Evolutionary conservation across 2,329 filamentous ascomycete genomes (phyloP).

Genomic region (Hypocrella siamensis): DNA sequence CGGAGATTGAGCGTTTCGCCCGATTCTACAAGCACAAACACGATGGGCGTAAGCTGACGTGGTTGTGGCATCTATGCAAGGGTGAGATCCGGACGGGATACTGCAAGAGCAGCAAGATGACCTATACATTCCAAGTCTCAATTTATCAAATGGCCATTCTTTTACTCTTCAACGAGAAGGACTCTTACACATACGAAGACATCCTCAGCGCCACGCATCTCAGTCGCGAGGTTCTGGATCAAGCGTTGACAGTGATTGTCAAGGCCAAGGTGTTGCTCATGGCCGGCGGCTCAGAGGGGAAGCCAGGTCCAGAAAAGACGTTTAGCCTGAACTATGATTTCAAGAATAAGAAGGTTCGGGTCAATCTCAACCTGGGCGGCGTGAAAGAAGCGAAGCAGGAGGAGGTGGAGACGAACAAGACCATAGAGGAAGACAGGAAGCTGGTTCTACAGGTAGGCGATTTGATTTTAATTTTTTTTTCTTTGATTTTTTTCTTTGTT

Average conservation of each 20-base stretch:
- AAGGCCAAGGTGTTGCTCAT: constrained; percentile 83
- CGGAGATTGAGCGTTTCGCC: constrained; percentile 78
- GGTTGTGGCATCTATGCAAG: constrained; percentile 97
- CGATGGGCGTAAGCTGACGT: constrained; percentile 87
- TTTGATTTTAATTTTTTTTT: background rate
- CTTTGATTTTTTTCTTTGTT: background rate
- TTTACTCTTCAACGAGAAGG: constrained; percentile 83
- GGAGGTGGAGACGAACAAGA: constrained; percentile 96
- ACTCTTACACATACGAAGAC: constrained; percentile 74
- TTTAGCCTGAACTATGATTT: constrained; percentile 88
- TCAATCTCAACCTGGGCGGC: constrained; percentile 89
- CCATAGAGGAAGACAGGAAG: constrained; percentile 95
- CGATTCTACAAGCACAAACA: constrained; percentile 95
- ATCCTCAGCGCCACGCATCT: constrained; percentile 71
- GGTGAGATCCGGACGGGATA: constrained; percentile 92
- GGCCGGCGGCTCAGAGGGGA: constrained; percentile 50
- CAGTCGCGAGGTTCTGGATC: constrained; percentile 68
- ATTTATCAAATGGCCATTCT: constrained; percentile 97
- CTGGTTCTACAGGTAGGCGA: constrained; percentile 77
- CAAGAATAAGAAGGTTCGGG: constrained; percentile 95
- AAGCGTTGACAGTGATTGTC: constrained; percentile 69
- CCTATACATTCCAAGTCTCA: constrained; percentile 93
- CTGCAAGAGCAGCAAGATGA: constrained; percentile 74
- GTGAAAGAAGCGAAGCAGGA: constrained; percentile 95
- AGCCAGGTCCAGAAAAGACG: constrained; percentile 60